These are phyloP conservation scores for Paraphaeosphaeria sporulosa DNA, from an alignment of 2,329 filamentous ascomycete species.

Conservation along the genomic window DNA sequence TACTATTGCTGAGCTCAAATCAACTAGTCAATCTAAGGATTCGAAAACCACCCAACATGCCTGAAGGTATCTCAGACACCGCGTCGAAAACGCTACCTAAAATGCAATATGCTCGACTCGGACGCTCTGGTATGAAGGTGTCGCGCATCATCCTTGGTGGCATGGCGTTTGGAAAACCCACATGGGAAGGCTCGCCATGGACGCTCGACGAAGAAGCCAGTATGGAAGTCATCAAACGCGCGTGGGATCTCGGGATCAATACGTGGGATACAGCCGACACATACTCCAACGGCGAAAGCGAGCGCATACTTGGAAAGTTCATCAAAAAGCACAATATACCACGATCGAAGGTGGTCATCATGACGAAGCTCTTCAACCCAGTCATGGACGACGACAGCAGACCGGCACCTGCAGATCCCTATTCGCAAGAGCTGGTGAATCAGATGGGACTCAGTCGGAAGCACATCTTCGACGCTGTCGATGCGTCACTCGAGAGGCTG, in stretches of 20 bases:
- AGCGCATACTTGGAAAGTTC: conserved; percentile 33
- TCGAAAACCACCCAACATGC: not conserved
- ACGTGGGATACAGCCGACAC: conserved; percentile 50
- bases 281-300: conserved; percentile 34
- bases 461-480: conserved; percentile 50
- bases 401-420: conserved; percentile 11
- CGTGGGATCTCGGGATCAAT: conserved; percentile 52
- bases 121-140: conserved; percentile 50
- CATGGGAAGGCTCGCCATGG: conserved; percentile 31
- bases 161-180: conserved; percentile 31
- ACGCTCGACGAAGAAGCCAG: conserved; percentile 45
- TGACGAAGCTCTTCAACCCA: conserved; percentile 31
- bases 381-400: conserved; percentile 16
- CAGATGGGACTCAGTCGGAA: conserved; percentile 47
- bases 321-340: conserved; percentile 31
- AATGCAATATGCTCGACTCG: not conserved
- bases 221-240: conserved; percentile 48
- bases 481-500: conserved; percentile 46
- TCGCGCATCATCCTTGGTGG: conserved; percentile 39
- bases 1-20: not conserved
- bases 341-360: conserved; percentile 31
- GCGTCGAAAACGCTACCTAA: not conserved
- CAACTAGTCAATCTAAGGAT: not conserved
- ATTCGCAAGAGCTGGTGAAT: conserved; percentile 24
- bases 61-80: not conserved